Evolutionary conservation across 306 rosid species (phyloP), one percentile per base, ranked within the genome.

Genomic region (Rosa multiflora): DNA sequence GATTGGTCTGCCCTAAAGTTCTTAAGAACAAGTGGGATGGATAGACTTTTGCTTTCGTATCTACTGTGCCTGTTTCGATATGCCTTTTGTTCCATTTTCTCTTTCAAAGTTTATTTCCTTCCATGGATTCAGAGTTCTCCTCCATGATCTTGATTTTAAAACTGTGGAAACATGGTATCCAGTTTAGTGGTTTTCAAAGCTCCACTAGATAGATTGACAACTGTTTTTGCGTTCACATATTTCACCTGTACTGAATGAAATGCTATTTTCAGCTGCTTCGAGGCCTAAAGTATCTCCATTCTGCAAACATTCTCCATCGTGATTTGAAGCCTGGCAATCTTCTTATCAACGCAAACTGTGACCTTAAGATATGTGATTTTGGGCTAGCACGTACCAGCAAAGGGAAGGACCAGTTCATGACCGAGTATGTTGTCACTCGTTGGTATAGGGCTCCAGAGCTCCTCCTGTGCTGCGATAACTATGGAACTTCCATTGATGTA

Each of bases 361-460:
- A 92, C 84, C 88, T 94, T 13, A 94, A 94, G 78, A 94, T 94
- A 86, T 94, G 97, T 76, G 98, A 94, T 86, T 94, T 94, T 53
- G 98, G 98, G 79, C 86, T 94, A 49, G 98, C 98, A 62, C 93
- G 97, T 58, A 89, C 93, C 9, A 87, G 88, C 84, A 87, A 89
- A 21, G 91, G 86, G 63, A 92, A 92, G 84, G 90, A 88, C 82
- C 94, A 94, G 86, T 94, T 94, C 84, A 92, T 92, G 98, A 94
- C 98, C 0, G 98, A 94, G 87, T 94, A 94, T 68, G 98, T 94
- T 18, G 98, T 94, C 75, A 94, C 98, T 59, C 90, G 98, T 77
- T 94, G 98, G 98, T 94, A 94, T 77, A 83, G 98, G 75, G 97
- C 98, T 62, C 98, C 98, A 5, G 97, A 94, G 83, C 93, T 94